A percentile compares a stretch with the other conserved stretches of the same genome.
Conservation (phyloP, 2,329 filamentous ascomycete species). For the Aureobasidium lini region DNA sequence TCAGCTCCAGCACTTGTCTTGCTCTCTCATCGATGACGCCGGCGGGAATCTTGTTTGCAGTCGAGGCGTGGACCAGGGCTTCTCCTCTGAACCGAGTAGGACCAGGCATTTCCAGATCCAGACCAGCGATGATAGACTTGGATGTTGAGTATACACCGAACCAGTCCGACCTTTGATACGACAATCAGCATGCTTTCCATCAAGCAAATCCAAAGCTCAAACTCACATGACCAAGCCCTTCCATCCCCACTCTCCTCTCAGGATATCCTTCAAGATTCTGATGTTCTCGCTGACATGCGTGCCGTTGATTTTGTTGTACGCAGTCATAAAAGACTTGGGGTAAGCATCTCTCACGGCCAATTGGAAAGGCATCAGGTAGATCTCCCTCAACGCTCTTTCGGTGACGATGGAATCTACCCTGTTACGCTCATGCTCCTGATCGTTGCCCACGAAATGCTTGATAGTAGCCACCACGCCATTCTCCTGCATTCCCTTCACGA, state of each 20-base stretch:
- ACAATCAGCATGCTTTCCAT: too few species aligned
- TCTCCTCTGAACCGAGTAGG: constrained; percentile 24
- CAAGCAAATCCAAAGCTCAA: not conserved
- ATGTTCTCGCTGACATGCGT: constrained; percentile 59
- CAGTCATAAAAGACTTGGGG: constrained; percentile 63
- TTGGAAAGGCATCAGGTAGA: constrained; percentile 69
- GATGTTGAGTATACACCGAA: constrained; percentile 64
- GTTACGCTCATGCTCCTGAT: constrained; percentile 62
- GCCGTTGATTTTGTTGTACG: constrained; percentile 69
- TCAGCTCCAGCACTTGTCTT: constrained; percentile 52
- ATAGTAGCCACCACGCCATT: constrained; percentile 68
- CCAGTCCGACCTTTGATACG: constrained; percentile 39
- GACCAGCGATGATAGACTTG: constrained; percentile 60
- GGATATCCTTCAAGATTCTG: constrained; percentile 58
- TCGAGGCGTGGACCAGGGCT: constrained; percentile 29
- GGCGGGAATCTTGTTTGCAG: constrained; percentile 47
- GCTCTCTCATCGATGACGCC: constrained; percentile 51
- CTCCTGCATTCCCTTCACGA: constrained; percentile 58
- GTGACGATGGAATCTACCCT: constrained; percentile 57
- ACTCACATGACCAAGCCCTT: constrained; percentile 56
- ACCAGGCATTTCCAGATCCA: constrained; percentile 76
- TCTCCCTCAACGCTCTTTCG: constrained; percentile 58
- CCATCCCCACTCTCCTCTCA: constrained; percentile 64
- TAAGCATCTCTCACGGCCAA: constrained; percentile 64
- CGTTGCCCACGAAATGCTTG: constrained; percentile 71